Evolutionary conservation across 148 eudicot genomes (phyloP).

Genomic region (Cornus kousa): DNA sequence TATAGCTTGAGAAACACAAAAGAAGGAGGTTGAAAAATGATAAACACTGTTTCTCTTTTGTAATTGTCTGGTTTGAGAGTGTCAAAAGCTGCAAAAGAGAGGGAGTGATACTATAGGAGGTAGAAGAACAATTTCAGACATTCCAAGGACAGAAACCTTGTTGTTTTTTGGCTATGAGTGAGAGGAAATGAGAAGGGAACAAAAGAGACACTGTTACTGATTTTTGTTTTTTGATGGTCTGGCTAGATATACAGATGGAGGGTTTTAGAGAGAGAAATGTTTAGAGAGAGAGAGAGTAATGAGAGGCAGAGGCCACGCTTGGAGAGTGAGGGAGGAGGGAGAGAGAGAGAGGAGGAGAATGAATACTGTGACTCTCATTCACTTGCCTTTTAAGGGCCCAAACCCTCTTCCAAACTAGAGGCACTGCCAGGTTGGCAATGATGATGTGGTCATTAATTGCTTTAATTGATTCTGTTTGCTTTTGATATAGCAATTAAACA

Average conservation of each 20-base stretch:
- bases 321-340: neutral
- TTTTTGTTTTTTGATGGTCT: neutral
- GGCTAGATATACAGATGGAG: constrained; percentile 4
- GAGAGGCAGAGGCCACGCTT: constrained; percentile 46
- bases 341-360: constrained; percentile 11
- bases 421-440: constrained; percentile 4
- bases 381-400: neutral
- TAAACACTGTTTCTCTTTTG: constrained; percentile 8
- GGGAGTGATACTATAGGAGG: neutral
- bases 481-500: too few species aligned
- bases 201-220: constrained; percentile 21
- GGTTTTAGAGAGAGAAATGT: constrained; percentile 16
- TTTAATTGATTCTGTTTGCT: too few species aligned
- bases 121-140: neutral
- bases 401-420: neutral
- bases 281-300: constrained; percentile 31
- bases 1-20: constrained; percentile 9
- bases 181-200: constrained; percentile 15
- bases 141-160: neutral
- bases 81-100: constrained; percentile 31
- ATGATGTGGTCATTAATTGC: neutral
- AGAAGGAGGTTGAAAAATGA: constrained; percentile 4
- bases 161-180: neutral
- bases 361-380: neutral
- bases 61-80: constrained; percentile 23